Base-by-base conservation (phyloP, 768 basidiomycete genomes). In the Tulasnella sp. region DNA sequence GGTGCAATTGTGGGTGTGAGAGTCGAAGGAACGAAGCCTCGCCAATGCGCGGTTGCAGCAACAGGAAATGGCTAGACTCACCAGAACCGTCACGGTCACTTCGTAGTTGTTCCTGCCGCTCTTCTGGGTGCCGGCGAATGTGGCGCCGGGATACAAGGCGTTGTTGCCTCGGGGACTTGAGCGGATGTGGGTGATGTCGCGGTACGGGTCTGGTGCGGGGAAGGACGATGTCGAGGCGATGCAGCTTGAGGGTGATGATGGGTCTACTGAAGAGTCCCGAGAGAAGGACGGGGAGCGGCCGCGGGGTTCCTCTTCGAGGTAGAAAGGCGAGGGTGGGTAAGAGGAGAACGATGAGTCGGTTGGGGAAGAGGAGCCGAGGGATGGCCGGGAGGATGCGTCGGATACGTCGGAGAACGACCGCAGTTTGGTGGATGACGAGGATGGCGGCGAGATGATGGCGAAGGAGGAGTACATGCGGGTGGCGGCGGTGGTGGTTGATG, bases 71-170 rank as follows among this genome's bases (percentile, higher is more conserved):
- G 46, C 42, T 84, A 77, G 40, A 92, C 95, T 84, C 86, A 97
- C 96, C 85, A 96, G 91, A 78, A 99, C 94, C 80, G 93, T 93
- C 80, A 99, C 96, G 84, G 91, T 93, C 60, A 98, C 97, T 82
- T 97, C 95, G 88, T 98, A 98, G 84, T 93, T 94, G 85, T 94
- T 97, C 83, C 96, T 90, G 3, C 97, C 97, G 82, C 93, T 94
- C 87, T 96, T 96, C 87, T 99, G 97, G 0, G 95, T 96, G 3
- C 97, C 97, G 81, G 91, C 89, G 85, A 97, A 99, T 22, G 90
- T 89, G 58, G 95, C 93, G 3, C 97, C 97, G 42, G 97, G 93
- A 86, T 96, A 95, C 14, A 95, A 88, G 85, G 93, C 94, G 82
- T 93, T 91, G 84, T 93, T 93, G 18, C 89, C 90, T 82, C 91